Base-by-base conservation (phyloP, 768 basidiomycete genomes). In the Lentinula edodes region DNA sequence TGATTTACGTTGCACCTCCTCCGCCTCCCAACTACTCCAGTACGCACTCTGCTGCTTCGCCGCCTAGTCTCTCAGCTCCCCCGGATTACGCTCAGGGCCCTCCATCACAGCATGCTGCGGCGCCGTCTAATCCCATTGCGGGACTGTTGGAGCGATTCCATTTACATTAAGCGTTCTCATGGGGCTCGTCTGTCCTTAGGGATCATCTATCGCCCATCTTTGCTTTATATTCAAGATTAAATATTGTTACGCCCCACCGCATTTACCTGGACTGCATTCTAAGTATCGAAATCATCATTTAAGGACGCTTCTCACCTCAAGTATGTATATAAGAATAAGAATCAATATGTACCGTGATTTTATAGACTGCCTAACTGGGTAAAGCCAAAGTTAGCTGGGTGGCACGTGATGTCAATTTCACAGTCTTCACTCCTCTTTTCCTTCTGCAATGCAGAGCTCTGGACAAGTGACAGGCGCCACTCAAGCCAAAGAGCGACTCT, bases 401-500 rank as follows among this genome's bases (percentile, higher is more conserved):
- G 16, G 7, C 52, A 53, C 52, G 34, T 53, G 52, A 13, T 4
- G 7, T 53, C 16, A 8, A 15, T 13, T 23, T 23, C 23, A 23
- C n/a, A n/a, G n/a, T n/a, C n/a, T n/a, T n/a, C n/a, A n/a, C n/a
- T n/a, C n/a, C 23, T 23, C 23, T 3, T 10, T 32, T 28, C 16
- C 6, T 56, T 32, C n/a, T 56, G 5, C 41, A 23, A 56, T 56
- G 55, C 55, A 56, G 41, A 34, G 55, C 41, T 54, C 53, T 13
- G 55, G 38, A 3, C 55, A 56, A 43, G 70, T 72, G n/a, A 83
- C 81, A 9, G 86, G 80, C 67, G 88, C 89, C 3, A 87, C 87
- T 0, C 88, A 89, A 64, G 83, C 88, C 39, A 95, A 94, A 73
- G 87, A 92, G 66, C 75, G 90, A 60, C 85, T 93, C 23, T 94